phyloP scores from a whole-genome alignment of 2,329 filamentous ascomycete species.

The Aspergillus piperis region DNA sequence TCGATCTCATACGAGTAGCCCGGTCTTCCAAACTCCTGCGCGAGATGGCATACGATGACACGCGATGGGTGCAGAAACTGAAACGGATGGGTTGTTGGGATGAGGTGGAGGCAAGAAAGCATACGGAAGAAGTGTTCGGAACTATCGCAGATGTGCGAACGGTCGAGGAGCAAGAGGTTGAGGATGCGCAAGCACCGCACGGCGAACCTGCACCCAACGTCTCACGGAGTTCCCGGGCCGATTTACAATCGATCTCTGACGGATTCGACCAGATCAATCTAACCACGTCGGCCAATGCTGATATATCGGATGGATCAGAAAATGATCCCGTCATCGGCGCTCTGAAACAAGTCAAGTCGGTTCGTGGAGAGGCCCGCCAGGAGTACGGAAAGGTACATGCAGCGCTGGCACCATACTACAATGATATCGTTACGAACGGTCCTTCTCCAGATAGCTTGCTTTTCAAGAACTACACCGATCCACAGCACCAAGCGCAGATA shows the following conservation, averaged over 20 bases:
- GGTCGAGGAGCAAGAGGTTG: constrained; percentile 30
- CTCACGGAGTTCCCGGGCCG: constrained; percentile 18
- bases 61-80: constrained; percentile 85
- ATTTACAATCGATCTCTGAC: constrained; percentile 53
- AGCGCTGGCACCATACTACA: constrained; percentile 85
- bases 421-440: constrained; percentile 72
- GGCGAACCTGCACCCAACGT: constrained; percentile 20
- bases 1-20: constrained; percentile 83
- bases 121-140: constrained; percentile 69
- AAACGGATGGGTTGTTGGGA: constrained; percentile 91
- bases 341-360: constrained; percentile 70
- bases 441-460: constrained; percentile 75
- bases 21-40: constrained; percentile 81
- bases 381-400: constrained; percentile 91
- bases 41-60: constrained; percentile 99
- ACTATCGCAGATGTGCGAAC: constrained; percentile 31
- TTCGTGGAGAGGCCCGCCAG: constrained; percentile 79
- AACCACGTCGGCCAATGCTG: constrained; percentile 38
- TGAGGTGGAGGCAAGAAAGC: constrained; percentile 76
- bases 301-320: constrained; percentile 49
- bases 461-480: constrained; percentile 83
- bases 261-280: constrained; percentile 80
- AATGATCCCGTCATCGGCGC: constrained; percentile 67
- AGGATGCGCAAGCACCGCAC: constrained; percentile 16
- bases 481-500: constrained; percentile 88